These are phyloP conservation scores for Candolleomyces aberdarensis DNA, from an alignment of 768 basidiomycete genomes.

Conservation along the genomic window DNA sequence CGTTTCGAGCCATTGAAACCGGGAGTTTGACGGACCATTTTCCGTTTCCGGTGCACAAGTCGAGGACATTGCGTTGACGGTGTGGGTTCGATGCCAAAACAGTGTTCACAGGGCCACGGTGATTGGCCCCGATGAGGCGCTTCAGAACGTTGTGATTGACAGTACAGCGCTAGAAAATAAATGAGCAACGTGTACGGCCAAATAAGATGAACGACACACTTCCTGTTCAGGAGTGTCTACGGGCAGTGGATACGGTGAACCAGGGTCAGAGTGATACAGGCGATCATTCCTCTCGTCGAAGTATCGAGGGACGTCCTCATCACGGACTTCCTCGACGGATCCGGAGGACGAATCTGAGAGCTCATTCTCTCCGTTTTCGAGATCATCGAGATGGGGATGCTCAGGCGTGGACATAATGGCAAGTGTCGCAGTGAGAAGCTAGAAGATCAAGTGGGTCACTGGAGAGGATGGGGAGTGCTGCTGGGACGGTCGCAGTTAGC, in stretches of 20 bases:
- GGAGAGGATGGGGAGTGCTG: no score
- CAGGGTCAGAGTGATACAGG: slow-evolving; percentile 65
- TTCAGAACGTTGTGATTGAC: slow-evolving; percentile 47
- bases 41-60: slow-evolving; percentile 77
- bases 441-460: no score
- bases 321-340: slow-evolving; percentile 35
- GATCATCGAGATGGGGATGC: slow-evolving; percentile 13
- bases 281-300: slow-evolving; percentile 58
- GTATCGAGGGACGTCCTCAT: slow-evolving; percentile 56
- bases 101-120: slow-evolving; percentile 56
- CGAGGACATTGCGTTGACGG: slow-evolving; percentile 54
- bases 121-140: slow-evolving; percentile 52
- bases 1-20: slow-evolving; percentile 64
- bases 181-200: not conserved
- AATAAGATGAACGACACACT: slow-evolving; percentile 37
- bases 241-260: slow-evolving; percentile 68
- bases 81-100: slow-evolving; percentile 39
- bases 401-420: no score
- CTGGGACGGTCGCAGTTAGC: no score
- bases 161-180: slow-evolving; percentile 46
- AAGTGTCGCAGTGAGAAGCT: no score
- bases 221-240: slow-evolving; percentile 68
- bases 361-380: slow-evolving; percentile 10
- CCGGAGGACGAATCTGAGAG: not conserved
- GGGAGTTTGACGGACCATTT: slow-evolving; percentile 47